Evolutionary conservation across 2,329 filamentous ascomycete genomes (phyloP).

Genomic region (Xylariaceae sp.): DNA sequence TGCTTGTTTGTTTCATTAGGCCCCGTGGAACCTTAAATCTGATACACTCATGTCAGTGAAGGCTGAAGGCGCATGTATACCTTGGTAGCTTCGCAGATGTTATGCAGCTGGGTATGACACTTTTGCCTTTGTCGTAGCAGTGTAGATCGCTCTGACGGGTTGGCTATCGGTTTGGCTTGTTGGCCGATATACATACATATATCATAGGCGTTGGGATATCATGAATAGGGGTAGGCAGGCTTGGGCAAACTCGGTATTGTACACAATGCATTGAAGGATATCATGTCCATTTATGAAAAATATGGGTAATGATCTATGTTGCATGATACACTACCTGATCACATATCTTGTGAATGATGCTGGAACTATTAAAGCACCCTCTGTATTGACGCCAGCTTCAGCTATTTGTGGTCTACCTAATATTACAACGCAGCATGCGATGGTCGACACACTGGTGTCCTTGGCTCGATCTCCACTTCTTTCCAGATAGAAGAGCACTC

Average conservation of each 20-base stretch:
- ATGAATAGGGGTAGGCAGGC: background rate
- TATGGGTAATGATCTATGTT: background rate
- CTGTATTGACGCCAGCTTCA: constrained; percentile 13
- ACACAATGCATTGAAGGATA: no score
- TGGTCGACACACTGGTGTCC: background rate
- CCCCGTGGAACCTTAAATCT: no score
- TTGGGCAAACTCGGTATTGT: no score
- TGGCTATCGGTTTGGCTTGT: no score
- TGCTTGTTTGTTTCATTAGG: background rate
- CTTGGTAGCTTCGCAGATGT: no score
- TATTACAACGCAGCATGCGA: constrained; percentile 27
- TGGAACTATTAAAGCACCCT: constrained; percentile 1
- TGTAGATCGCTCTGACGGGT: no score
- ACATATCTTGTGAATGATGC: background rate
- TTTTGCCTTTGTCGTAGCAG: no score
- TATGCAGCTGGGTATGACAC: no score
- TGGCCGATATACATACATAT: no score
- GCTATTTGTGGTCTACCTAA: constrained; percentile 26
- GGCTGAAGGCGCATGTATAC: no score
- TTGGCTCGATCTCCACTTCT: background rate
- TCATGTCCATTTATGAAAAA: background rate
- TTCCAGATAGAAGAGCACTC: constrained; percentile 1
- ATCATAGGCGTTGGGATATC: no score
- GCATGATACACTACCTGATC: background rate
- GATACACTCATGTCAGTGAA: no score